phyloP scores from a whole-genome alignment of 2,329 filamentous ascomycete genomes.

The Diaporthe sp. region DNA sequence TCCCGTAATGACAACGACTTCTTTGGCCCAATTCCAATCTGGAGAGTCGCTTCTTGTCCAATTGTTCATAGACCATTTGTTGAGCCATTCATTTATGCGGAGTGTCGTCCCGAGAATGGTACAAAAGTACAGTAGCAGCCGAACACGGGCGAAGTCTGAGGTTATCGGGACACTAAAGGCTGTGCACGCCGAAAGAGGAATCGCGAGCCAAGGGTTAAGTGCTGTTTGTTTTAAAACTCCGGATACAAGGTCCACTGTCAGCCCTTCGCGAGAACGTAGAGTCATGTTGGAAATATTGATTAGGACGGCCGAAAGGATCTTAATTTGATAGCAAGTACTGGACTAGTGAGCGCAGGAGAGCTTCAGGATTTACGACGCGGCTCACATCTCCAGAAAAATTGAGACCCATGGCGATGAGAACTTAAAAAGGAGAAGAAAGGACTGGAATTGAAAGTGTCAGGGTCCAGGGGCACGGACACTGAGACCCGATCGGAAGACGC shows the following conservation, averaged over 20 bases:
- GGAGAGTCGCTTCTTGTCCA: not conserved
- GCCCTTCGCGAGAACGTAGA: not conserved
- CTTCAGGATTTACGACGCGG: not conserved
- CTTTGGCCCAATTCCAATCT: slow-evolving; percentile 50
- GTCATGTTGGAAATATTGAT: not conserved
- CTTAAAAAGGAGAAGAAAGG: not conserved
- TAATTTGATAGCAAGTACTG: not conserved
- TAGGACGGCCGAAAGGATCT: not conserved
- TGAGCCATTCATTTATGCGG: not conserved
- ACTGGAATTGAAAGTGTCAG: not conserved
- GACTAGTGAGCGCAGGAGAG: not conserved
- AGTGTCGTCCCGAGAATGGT: not conserved
- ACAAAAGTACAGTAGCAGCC: not conserved
- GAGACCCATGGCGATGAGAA: not conserved
- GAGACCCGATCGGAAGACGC: not conserved
- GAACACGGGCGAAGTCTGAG: not conserved
- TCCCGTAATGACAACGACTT: slow-evolving; percentile 57
- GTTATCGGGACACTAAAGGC: not conserved
- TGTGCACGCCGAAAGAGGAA: not conserved
- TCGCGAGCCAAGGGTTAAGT: not conserved
- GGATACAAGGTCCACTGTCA: not conserved
- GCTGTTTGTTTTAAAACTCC: not conserved
- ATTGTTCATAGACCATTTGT: not conserved
- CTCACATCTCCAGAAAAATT: not conserved
- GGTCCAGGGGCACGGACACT: not conserved